These are phyloP conservation scores for Phylloporus sp. DNA, from an alignment of 768 basidiomycete species.

Conservation along the genomic window DNA sequence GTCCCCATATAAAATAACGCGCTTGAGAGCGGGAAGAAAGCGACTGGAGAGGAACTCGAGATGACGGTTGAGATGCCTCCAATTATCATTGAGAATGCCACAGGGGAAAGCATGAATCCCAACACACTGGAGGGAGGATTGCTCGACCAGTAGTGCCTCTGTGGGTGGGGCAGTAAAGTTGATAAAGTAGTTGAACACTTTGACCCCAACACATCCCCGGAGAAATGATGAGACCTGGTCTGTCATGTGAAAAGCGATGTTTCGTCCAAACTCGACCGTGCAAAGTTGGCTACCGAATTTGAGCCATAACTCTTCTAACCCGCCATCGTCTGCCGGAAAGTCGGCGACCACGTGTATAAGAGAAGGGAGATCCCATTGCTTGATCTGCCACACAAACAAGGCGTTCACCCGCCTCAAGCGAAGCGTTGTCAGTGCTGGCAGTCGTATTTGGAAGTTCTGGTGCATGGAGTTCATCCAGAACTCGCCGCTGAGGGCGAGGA, in stretches of 20 bases:
- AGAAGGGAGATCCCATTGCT: conserved; percentile 48
- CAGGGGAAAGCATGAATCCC: conserved; percentile 51
- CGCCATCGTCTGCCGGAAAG: conserved; percentile 34
- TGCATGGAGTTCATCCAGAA: conserved; percentile 27
- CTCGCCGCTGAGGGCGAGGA: conserved; percentile 51
- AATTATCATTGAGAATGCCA: conserved; percentile 34
- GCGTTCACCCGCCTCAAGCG: conserved; percentile 46
- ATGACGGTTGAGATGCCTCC: conserved; percentile 36
- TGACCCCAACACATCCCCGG: conserved; percentile 40
- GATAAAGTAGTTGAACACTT: conserved; percentile 51
- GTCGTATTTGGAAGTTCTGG: conserved; percentile 26
- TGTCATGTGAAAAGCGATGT: conserved; percentile 46
- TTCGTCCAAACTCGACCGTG: conserved; percentile 54
- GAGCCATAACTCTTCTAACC: conserved; percentile 45
- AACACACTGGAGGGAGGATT: conserved; percentile 38
- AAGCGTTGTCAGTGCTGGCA: conserved; percentile 49
- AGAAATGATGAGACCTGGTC: conserved; percentile 48
- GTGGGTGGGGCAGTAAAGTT: conserved; percentile 40
- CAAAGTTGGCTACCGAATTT: conserved; percentile 46
- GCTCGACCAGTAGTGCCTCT: conserved; percentile 19
- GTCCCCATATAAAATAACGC: conserved; percentile 47
- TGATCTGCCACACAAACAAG: conserved; percentile 47
- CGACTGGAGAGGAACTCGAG: conserved; percentile 39
- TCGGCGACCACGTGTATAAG: conserved; percentile 51
- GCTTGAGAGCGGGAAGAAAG: conserved; percentile 42